These are phyloP conservation scores for Eucalyptus curtisii DNA, from an alignment of 345 rosid genomes.

Conservation along the genomic window DNA sequence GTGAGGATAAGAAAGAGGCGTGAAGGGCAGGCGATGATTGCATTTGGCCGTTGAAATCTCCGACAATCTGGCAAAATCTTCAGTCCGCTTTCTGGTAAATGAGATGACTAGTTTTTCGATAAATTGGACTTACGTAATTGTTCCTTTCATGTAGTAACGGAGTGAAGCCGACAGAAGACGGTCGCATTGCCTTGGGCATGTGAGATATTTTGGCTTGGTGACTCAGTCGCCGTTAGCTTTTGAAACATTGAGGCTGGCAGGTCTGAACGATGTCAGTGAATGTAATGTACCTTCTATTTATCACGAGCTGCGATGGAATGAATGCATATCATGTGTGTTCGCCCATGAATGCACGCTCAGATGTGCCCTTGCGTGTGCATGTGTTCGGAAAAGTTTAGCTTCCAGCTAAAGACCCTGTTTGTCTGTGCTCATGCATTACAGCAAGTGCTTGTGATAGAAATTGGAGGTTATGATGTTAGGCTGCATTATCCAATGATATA, in stretches of 20 bases:
- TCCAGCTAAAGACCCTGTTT: neutral
- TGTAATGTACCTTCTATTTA: neutral
- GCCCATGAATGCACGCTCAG: neutral
- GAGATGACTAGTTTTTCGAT: neutral
- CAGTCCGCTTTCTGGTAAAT: neutral
- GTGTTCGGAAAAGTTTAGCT: neutral
- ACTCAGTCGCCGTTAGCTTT: neutral
- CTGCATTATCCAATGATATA: neutral
- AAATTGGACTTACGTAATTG: neutral
- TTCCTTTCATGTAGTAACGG: neutral
- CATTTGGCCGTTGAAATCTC: neutral
- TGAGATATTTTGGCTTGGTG: neutral
- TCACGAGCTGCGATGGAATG: neutral
- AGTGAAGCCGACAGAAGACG: too few relatives aligned
- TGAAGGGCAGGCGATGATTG: neutral
- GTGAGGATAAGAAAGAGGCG: neutral
- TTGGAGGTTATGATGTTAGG: neutral
- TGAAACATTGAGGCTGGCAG: neutral
- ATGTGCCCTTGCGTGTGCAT: neutral
- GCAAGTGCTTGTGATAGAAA: neutral
- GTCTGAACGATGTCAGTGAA: neutral
- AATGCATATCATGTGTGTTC: neutral
- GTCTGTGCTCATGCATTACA: neutral
- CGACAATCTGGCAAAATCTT: neutral
- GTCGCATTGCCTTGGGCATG: too few relatives aligned